Evolutionary conservation across 2,329 filamentous ascomycete genomes (phyloP), one percentile per base, ranked within the genome.

Genomic region (Alternaria sp.): DNA sequence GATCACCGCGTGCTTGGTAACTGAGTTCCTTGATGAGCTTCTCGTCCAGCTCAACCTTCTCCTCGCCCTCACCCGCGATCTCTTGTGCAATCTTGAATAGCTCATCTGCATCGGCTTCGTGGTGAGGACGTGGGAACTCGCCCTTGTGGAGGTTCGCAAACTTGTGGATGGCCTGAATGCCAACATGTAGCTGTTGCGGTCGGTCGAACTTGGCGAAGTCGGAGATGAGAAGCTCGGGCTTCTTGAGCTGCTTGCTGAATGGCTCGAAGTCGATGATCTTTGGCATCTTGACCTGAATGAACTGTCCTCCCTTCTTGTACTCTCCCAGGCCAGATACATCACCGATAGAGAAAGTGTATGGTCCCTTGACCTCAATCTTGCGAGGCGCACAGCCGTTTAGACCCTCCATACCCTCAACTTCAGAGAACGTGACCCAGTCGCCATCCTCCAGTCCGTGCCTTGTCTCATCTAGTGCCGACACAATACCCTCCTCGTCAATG

Each of bases 171-270:
- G 95, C 93, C 80, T 98, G 93, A 72, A 98, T 90, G 60, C 93
- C 95, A 61, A 96, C 82, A 76, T 99, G 95, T 24, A 99, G 86
- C 78, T 98, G 93, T 66, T 90, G 88, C 1, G 95, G 95, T 44
- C 95, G 90, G 78, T 98, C 95, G 67, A 97, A 98, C 79, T 99
- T 99, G 79, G 95, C 95, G 74, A 93, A 99, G 77, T 99, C 95
- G 23, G 95, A 96, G 60, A 97, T 87, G 72, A 98, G 80, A 64
- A 96, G 88, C 71, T 97, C 94, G 2, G 95, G 95, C 57, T 92
- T 90, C 79, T 92, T 92, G 56, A 97, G 79, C 60, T 96, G 87
- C 51, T 86, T 81, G 40, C 88, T 88, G 56, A 97, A 86, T 39
- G 88, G 84, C 81, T 97, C 91, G 80, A 98, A 99, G 76, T 95